These are phyloP conservation scores for Clavispora phyllophila DNA, from an alignment of 805 yeast species.

Conservation along the genomic window DNA sequence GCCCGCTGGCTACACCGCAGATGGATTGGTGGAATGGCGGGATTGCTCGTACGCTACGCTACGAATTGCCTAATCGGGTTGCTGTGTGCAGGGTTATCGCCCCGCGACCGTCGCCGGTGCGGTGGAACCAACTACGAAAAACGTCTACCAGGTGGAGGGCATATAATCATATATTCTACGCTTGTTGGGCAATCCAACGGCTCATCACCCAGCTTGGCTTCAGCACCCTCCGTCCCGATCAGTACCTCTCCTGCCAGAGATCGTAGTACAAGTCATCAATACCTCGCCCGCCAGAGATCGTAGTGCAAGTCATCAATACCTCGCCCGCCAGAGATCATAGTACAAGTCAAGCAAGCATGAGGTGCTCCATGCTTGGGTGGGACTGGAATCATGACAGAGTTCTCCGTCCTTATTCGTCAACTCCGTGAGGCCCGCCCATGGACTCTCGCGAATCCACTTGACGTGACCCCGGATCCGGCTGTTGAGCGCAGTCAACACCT, in stretches of 20 bases:
- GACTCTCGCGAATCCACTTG: conserved; percentile 65
- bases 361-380: conserved; percentile 96
- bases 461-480: conserved; percentile 60
- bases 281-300: conserved; percentile 44
- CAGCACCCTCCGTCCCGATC: too few relatives aligned
- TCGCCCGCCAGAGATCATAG: conserved; percentile 48
- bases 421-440: conserved; percentile 94
- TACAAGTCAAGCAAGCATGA: conserved; percentile 80
- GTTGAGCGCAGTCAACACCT: conserved; percentile 55
- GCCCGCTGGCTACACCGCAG: too few relatives aligned
- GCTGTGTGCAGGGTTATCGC: background rate
- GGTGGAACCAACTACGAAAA: too few relatives aligned
- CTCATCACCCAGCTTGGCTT: too few relatives aligned
- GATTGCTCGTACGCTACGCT: too few relatives aligned
- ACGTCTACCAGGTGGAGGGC: too few relatives aligned
- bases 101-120: background rate
- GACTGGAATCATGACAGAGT: conserved; percentile 80
- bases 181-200: too few relatives aligned
- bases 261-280: too few relatives aligned
- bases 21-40: too few relatives aligned
- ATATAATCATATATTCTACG: too few relatives aligned
- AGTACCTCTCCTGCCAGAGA: too few relatives aligned
- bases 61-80: conserved; percentile 1
- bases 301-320: too few relatives aligned
- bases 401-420: conserved; percentile 85